phyloP scores from a whole-genome alignment of 495 filamentous ascomycete species.

The Aspergillus cavernicola region DNA sequence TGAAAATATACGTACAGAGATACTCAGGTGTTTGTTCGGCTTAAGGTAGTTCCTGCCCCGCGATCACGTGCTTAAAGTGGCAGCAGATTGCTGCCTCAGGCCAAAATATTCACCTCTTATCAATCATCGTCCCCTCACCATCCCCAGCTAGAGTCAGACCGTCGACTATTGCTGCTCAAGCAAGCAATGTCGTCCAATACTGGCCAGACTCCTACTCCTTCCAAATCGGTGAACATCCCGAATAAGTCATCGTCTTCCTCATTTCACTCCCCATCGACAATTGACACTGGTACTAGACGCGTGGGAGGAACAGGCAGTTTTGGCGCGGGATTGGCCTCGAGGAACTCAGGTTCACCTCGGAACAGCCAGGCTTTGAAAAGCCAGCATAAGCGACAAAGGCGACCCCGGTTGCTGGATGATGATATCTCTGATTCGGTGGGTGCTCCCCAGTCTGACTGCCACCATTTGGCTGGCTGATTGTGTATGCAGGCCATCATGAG shows the following conservation, averaged over 20 bases:
- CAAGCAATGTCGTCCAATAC: constrained; percentile 50
- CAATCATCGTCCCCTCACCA: constrained; percentile 4
- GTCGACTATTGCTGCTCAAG: neutral
- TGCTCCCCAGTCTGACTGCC: constrained; percentile 13
- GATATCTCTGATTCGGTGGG: constrained; percentile 76
- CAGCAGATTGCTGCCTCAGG: too few relatives aligned
- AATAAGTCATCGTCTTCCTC: constrained; percentile 37
- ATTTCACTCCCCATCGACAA: constrained; percentile 31
- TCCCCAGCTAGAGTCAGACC: constrained; percentile 3
- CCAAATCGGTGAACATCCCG: constrained; percentile 44
- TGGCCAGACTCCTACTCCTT: constrained; percentile 35
- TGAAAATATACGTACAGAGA: too few relatives aligned
- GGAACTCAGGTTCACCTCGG: constrained; percentile 48
- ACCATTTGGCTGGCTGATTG: constrained; percentile 7
- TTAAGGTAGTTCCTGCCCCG: too few relatives aligned
- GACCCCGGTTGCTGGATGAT: constrained; percentile 61
- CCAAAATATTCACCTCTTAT: too few relatives aligned
- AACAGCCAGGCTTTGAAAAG: constrained; percentile 73
- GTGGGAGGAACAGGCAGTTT: constrained; percentile 60
- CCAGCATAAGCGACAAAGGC: constrained; percentile 64
- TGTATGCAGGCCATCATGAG: constrained; percentile 65
- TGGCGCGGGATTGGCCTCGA: constrained; percentile 56
- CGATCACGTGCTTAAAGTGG: too few relatives aligned
- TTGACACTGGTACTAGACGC: constrained; percentile 55
- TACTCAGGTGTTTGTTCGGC: too few relatives aligned